Evolutionary conservation across 768 basidiomycete genomes (phyloP).

Genomic region (Leccinum rimulosum): DNA sequence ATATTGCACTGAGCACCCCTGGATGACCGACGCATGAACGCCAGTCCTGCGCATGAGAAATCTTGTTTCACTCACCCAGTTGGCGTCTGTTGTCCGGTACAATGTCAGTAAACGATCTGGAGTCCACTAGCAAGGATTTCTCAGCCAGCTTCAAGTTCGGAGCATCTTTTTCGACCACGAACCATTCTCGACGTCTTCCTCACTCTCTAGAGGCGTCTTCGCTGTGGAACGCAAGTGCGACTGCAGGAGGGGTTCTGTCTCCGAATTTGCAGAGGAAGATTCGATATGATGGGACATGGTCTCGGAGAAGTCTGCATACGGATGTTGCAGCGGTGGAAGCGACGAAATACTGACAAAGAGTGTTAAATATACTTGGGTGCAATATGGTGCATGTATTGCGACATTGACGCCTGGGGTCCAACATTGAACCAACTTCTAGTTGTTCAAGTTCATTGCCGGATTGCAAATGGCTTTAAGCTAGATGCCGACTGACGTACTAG

Average conservation of each 20-base stretch:
- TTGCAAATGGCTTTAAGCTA: too few species aligned
- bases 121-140: constrained; percentile 2
- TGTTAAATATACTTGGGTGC: not conserved
- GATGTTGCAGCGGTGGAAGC: not conserved
- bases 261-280: constrained; percentile 1
- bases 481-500: not conserved
- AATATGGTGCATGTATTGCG: too few species aligned
- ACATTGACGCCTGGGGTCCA: too few species aligned
- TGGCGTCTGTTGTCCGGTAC: constrained; percentile 48
- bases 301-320: not conserved
- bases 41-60: not conserved
- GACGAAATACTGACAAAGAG: not conserved
- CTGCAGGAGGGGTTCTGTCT: constrained; percentile 23
- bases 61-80: constrained; percentile 39
- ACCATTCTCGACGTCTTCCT: constrained; percentile 13
- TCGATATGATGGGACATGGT: constrained; percentile 3
- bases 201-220: not conserved
- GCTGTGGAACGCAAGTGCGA: not conserved
- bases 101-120: constrained; percentile 35
- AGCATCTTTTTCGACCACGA: not conserved
- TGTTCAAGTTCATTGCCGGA: too few species aligned
- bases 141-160: not conserved
- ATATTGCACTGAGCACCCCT: constrained; percentile 47
- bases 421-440: too few species aligned
- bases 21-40: not conserved